Base-by-base conservation (phyloP, 257 asterid genomes). In the Catharanthus roseus region DNA sequence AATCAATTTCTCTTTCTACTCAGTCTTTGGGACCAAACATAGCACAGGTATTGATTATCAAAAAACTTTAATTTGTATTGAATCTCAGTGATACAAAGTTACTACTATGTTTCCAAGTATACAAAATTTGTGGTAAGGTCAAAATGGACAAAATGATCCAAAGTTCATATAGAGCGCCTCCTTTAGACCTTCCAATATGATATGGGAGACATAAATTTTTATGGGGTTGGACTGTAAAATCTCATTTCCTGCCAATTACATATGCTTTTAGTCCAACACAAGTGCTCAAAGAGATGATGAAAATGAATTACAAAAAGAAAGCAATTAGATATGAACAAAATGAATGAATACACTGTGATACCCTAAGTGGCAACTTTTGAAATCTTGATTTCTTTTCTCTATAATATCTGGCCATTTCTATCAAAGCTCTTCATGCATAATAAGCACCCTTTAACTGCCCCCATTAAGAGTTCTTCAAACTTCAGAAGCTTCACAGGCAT, bases 321-420 rank as follows among this genome's bases (percentile, higher is more conserved):
- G 72, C 76, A 74, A 80, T 72, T 73, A 77, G 69, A 81, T 76
- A 81, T 74, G 68, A 85, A 84, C 88, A 85, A 77, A 86, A 74
- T 80, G 83, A 88, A 86, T 79, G 75, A 85, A 82, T 78, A 75
- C 84, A 83, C 76, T 55, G 13, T 33, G 26, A 61, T 29, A 23
- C 29, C 57, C 75, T 38, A 69, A n/a, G 72, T 50, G 74, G 19
- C 51, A 71, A 57, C 67, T 49, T 57, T 29, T 38, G 53, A 58
- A n/a, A 50, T 18, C 80, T 54, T 70, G 67, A 61, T 70, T 51
- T 42, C 57, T 39, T 76, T 41, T 67, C 49, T 55, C 45, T 41
- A 66, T 81, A 73, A 39, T 72, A n/a, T 50, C 31, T 65, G 67
- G 80, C 72, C 64, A 69, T 75, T 71, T 81, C 84, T 69, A 29